Evolutionary conservation across 768 basidiomycete species (phyloP).

Genomic region (Leccinum imitatum): DNA sequence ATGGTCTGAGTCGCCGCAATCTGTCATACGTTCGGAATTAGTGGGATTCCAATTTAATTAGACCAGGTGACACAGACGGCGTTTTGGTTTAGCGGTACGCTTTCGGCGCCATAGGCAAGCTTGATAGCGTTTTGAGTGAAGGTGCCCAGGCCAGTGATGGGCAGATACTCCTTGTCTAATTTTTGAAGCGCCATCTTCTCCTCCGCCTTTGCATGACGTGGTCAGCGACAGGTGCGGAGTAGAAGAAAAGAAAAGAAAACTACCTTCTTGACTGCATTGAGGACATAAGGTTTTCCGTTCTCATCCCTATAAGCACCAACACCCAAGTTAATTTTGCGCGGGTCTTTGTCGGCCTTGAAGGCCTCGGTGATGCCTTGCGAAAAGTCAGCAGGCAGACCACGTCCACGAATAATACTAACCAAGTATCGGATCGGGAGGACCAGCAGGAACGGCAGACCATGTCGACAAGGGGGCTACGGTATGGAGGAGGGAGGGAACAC

Average conservation of each 20-base stretch:
- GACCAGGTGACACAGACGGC: constrained; percentile 51
- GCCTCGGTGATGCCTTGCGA: constrained; percentile 84
- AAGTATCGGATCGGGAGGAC: constrained; percentile 92
- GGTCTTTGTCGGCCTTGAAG: constrained; percentile 92
- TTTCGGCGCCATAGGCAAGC: constrained; percentile 88
- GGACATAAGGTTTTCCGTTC: constrained; percentile 91
- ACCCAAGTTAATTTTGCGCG: constrained; percentile 95
- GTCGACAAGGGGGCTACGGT: constrained; percentile 53
- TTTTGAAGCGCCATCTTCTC: constrained; percentile 60
- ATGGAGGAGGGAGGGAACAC: constrained; percentile 41
- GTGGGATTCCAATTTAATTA: background rate
- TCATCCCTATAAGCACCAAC: constrained; percentile 96
- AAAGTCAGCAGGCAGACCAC: constrained; percentile 9
- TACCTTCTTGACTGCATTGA: constrained; percentile 87
- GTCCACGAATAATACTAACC: constrained; percentile 45
- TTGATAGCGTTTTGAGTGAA: constrained; percentile 87
- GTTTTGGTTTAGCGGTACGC: constrained; percentile 65
- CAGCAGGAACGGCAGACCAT: constrained; percentile 82
- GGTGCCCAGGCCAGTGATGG: constrained; percentile 86
- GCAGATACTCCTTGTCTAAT: constrained; percentile 93
- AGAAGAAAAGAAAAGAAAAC: background rate
- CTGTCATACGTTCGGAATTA: constrained; percentile 37
- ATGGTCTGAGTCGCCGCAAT: constrained; percentile 90
- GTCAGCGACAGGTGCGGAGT: background rate
- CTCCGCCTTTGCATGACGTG: constrained; percentile 58